Evolutionary conservation across 2,329 filamentous ascomycete genomes (phyloP).

Genomic region (Calonectria multiphialidica): DNA sequence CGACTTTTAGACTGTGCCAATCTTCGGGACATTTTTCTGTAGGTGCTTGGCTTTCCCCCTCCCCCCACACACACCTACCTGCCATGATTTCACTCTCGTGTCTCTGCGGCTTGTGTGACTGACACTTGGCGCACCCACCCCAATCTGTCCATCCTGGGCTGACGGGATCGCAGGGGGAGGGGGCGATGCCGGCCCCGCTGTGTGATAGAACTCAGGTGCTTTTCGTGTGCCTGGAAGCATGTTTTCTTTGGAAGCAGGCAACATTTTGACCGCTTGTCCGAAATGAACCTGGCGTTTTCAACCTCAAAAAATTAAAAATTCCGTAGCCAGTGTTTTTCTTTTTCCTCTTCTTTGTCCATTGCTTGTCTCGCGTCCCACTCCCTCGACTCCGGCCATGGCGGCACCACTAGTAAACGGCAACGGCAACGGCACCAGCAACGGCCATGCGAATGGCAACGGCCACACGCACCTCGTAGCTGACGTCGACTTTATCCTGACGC

Average conservation of each 20-base stretch:
- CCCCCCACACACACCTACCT: too few species aligned
- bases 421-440: conserved; percentile 32
- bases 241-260: conserved; percentile 4
- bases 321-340: too few species aligned
- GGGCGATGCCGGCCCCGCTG: conserved; percentile 28
- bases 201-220: conserved; percentile 34
- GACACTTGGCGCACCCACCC: conserved; percentile 16
- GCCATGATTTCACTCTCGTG: not conserved
- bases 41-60: too few species aligned
- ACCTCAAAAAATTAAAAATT: not conserved
- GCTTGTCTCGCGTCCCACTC: not conserved
- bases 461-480: conserved; percentile 36
- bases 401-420: conserved; percentile 24
- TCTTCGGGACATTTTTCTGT: not conserved
- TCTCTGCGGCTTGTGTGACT: not conserved
- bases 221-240: conserved; percentile 23
- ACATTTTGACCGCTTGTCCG: conserved; percentile 34
- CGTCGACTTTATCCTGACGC: conserved; percentile 39
- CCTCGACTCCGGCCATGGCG: conserved; percentile 24
- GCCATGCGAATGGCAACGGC: conserved; percentile 35
- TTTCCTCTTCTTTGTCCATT: not conserved
- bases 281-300: conserved; percentile 16
- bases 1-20: not conserved
- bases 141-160: conserved; percentile 6
- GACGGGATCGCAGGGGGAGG: conserved; percentile 17